Evolutionary conservation across 202 grass and related monocot genomes (phyloP).

Genomic region (Alloteropsis angusta): DNA sequence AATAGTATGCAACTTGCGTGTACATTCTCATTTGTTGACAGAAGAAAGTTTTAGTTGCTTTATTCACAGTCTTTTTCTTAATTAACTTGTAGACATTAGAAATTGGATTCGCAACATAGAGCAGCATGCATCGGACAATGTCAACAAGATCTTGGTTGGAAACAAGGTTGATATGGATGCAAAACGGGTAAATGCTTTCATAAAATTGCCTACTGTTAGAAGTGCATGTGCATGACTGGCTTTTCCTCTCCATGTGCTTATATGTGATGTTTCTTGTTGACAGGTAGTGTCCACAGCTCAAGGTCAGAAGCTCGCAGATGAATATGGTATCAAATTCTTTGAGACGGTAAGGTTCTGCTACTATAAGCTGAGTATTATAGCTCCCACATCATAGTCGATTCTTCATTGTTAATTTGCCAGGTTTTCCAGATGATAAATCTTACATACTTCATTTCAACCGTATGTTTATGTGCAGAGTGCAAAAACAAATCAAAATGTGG

Average conservation of each 20-base stretch:
- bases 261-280: not conserved
- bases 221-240: not conserved
- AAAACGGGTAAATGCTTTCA: constrained; percentile 54
- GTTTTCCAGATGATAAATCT: too few species aligned
- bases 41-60: not conserved
- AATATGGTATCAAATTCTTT: constrained; percentile 66
- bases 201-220: not conserved
- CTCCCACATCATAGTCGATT: not conserved
- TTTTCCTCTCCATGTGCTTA: not conserved
- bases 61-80: constrained; percentile 24
- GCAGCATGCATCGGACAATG: constrained; percentile 87
- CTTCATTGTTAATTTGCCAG: not conserved
- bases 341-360: constrained; percentile 42
- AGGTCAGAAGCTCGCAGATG: constrained; percentile 61
- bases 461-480: constrained; percentile 54
- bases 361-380: not conserved
- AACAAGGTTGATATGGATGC: constrained; percentile 94
- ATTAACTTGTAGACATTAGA: constrained; percentile 64
- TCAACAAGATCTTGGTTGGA: constrained; percentile 88
- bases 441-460: not conserved
- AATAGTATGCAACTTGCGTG: constrained; percentile 57
- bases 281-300: constrained; percentile 54
- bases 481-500: constrained; percentile 89
- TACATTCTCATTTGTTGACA: constrained; percentile 14
- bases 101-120: constrained; percentile 96